phyloP scores from a whole-genome alignment of 2,329 filamentous ascomycete species.

The Chrysosphaeria jannelii region DNA sequence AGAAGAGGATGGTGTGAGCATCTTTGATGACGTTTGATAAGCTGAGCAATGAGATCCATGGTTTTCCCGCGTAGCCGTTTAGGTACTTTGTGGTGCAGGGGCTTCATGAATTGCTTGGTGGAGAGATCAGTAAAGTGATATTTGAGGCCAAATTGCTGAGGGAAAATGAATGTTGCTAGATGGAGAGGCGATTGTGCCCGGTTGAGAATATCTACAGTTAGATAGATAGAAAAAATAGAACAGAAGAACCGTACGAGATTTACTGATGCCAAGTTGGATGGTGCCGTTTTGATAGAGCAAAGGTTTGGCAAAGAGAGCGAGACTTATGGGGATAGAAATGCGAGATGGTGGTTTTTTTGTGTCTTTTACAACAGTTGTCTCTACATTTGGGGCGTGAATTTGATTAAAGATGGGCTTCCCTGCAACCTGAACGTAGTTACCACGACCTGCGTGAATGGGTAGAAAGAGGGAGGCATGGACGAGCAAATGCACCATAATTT shows the following conservation, averaged over 20 bases:
- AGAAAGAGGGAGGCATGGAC: slow-evolving; percentile 51
- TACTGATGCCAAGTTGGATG: slow-evolving; percentile 8
- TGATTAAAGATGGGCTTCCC: slow-evolving; percentile 17
- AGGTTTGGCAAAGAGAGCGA: slow-evolving; percentile 50
- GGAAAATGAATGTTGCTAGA: slow-evolving; percentile 80
- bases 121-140: slow-evolving; percentile 58
- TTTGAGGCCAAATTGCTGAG: slow-evolving; percentile 62
- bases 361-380: slow-evolving; percentile 45
- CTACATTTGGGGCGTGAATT: slow-evolving; percentile 5
- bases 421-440: slow-evolving; percentile 51
- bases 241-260: too few species aligned
- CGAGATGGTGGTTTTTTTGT: slow-evolving; percentile 8
- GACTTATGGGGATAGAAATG: neutral
- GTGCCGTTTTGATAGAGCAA: slow-evolving; percentile 13
- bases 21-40: slow-evolving; percentile 39
- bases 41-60: slow-evolving; percentile 26
- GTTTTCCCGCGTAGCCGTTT: slow-evolving; percentile 36
- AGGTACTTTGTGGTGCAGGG: slow-evolving; percentile 57
- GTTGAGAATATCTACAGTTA: too few species aligned
- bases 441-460: slow-evolving; percentile 22
- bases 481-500: slow-evolving; percentile 48
- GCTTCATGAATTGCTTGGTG: slow-evolving; percentile 34
- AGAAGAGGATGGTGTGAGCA: slow-evolving; percentile 62
- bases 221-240: too few species aligned
- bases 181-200: too few species aligned